Percentiles rank a stretch among this genome's conserved stretches.
phyloP scores from a whole-genome alignment of 2,329 filamentous ascomycete genomes.

The Verticillium tricorpus region DNA sequence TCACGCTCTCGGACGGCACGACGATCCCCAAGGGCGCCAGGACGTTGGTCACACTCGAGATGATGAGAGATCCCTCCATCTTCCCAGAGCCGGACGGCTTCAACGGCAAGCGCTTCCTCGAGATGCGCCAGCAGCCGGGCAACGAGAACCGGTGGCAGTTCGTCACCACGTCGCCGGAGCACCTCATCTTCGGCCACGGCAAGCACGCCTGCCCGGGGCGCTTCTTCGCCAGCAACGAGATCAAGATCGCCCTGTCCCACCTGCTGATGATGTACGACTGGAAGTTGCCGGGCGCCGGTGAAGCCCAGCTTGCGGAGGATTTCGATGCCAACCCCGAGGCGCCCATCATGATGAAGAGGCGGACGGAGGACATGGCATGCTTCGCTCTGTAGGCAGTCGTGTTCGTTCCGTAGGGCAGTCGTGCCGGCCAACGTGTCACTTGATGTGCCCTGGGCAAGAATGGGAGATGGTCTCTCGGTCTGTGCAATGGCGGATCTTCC shows the following conservation, averaged over 20 bases:
- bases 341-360: no score
- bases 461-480: no score
- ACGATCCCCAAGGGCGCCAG: constrained; percentile 2
- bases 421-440: no score
- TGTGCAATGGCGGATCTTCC: no score
- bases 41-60: neutral
- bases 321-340: no score
- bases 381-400: no score
- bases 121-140: constrained; percentile 3
- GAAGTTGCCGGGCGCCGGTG: neutral
- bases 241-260: constrained; percentile 37
- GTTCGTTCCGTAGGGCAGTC: no score
- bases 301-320: no score
- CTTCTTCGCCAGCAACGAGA: constrained; percentile 40
- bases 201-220: constrained; percentile 35
- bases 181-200: constrained; percentile 31
- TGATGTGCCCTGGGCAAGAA: no score
- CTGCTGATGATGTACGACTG: constrained; percentile 36
- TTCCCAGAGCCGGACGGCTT: constrained; percentile 5
- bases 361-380: no score
- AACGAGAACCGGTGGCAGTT: constrained; percentile 29
- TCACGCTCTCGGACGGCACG: constrained; percentile 9
- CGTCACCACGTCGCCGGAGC: constrained; percentile 29
- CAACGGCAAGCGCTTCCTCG: constrained; percentile 5
- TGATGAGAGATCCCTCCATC: neutral